Evolutionary conservation across 225 moss, liverwort and hornwort genomes (phyloP), one percentile per base, ranked within the genome.

Genomic region (Marchantia paleacea): DNA sequence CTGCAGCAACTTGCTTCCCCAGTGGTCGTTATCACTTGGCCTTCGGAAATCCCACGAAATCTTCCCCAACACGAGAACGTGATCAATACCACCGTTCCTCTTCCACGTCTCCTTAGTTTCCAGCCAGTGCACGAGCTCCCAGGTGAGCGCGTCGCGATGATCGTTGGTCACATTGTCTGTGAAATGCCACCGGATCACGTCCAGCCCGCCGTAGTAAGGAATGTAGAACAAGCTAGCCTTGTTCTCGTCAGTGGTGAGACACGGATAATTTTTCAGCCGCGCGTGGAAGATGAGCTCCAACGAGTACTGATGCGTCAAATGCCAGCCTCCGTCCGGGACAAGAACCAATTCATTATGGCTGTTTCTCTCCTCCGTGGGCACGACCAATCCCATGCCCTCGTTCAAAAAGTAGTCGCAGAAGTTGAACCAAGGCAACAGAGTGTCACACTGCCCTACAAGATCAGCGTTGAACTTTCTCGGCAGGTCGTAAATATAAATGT

Each of bases 41-140:
- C 97, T 85, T 0, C 97, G 91, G n/a, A 99, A 95, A 72, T 99
- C 97, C 97, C 97, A 99, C 0, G 92, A 89, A 26, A 99, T 95
- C 80, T 95, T 99, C 0, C 97, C 97, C 15, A 99, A 26, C 3
- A 99, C 92, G 14, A 99, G 86, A 13, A 95, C 88, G 62, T 99
- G 97, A 74, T 99, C 95, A 0, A 84, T 69, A 2, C 97, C 97
- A 1, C 80, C 70, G 4, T 91, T 90, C 55, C 90, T 89, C 16
- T 79, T 88, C 97, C 97, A 99, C 2, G 90, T 76, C n/a, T 91
- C 83, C 61, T 95, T 92, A 3, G 73, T 69, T 77, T 94, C 89
- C 50, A 99, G 83, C 97, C 97, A 99, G 14, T 25, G 82, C 0
- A 95, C 83, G 14, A 99, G 90, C 57, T 90, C 89, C 55, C 85